These are phyloP conservation scores for Cyberlindnera xylosilytica DNA, from an alignment of 805 yeast genomes.

Conservation along the genomic window DNA sequence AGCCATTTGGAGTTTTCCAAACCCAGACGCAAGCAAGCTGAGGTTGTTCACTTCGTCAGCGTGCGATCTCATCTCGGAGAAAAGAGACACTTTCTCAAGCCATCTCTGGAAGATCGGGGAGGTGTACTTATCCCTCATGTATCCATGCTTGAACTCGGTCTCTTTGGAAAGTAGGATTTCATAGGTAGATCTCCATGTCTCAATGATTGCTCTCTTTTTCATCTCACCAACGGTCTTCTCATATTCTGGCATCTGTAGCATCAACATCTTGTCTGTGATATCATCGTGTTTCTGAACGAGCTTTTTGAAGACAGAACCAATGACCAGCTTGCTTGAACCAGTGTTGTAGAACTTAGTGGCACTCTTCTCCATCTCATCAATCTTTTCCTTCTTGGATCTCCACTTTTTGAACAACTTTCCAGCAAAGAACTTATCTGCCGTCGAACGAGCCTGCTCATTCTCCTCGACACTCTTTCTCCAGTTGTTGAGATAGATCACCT, in stretches of 20 bases:
- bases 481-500: conserved; percentile 18
- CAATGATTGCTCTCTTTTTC: neutral
- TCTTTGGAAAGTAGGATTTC: neutral
- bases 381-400: neutral
- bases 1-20: conserved; percentile 25
- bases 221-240: neutral
- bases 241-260: neutral
- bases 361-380: neutral
- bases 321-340: neutral
- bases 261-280: neutral
- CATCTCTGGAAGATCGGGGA: conserved; percentile 17
- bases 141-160: neutral
- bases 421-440: conserved; percentile 9
- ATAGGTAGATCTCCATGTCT: conserved; percentile 15
- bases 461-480: conserved; percentile 13
- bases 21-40: conserved; percentile 24
- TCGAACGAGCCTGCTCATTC: neutral
- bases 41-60: conserved; percentile 26
- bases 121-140: neutral
- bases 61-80: conserved; percentile 15
- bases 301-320: neutral
- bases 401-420: conserved; percentile 9
- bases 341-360: conserved; percentile 4
- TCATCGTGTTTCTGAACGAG: neutral
- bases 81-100: conserved; percentile 10